These are phyloP conservation scores for Penicillium sp. DNA, from an alignment of 2,329 filamentous ascomycete genomes.

Conservation along the genomic window DNA sequence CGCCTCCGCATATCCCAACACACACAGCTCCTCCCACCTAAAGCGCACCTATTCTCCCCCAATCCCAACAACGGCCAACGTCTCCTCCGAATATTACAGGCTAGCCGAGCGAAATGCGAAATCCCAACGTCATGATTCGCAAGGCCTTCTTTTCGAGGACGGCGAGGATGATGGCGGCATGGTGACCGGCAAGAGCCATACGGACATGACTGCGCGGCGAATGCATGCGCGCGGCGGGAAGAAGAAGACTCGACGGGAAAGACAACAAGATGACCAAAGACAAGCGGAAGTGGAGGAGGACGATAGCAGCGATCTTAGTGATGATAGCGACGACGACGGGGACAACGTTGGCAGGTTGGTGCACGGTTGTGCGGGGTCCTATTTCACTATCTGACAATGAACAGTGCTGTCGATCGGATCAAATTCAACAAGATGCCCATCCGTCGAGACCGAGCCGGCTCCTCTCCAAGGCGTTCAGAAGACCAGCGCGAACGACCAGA, in stretches of 20 bases:
- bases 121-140: conserved; percentile 26
- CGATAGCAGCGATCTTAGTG: conserved; percentile 63
- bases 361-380: background rate
- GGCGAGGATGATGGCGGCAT: conserved; percentile 61
- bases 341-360: conserved; percentile 42
- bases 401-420: conserved; percentile 76
- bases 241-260: conserved; percentile 37
- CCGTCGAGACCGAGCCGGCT: conserved; percentile 71
- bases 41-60: conserved; percentile 64
- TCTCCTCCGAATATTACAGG: conserved; percentile 61
- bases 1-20: conserved; percentile 32
- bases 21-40: conserved; percentile 49
- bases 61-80: conserved; percentile 56
- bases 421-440: conserved; percentile 96
- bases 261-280: conserved; percentile 49
- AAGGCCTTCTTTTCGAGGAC: conserved; percentile 41
- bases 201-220: conserved; percentile 55
- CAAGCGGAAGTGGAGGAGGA: conserved; percentile 58
- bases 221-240: conserved; percentile 30
- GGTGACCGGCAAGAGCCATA: conserved; percentile 56
- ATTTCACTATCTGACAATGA: conserved; percentile 19
- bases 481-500: conserved; percentile 46
- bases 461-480: conserved; percentile 69
- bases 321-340: conserved; percentile 62
- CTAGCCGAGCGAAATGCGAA: conserved; percentile 40